Percentiles rank a stretch among this genome's conserved stretches.
These are phyloP conservation scores for Ministeria vibrans DNA, from an alignment of 78 protist genomes.

Conservation along the genomic window DNA sequence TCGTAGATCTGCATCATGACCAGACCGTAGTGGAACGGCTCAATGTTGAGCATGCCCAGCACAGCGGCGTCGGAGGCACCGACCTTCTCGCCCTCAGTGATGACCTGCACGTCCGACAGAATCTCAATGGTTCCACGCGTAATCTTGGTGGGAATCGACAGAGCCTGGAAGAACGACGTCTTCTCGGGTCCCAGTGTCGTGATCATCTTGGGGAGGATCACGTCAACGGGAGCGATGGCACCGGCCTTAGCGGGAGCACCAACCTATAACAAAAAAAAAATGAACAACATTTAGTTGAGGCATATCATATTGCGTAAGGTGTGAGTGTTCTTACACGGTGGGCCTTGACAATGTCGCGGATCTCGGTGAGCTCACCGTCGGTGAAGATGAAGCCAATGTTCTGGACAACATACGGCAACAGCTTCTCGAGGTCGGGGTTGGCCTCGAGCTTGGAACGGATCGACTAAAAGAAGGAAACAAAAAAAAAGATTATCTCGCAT, in stretches of 20 bases:
- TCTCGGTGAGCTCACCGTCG: conserved; percentile 67
- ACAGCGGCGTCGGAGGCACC: conserved; percentile 94
- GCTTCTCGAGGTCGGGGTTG: conserved; percentile 52
- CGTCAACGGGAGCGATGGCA: conserved; percentile 86
- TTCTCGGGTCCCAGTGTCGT: conserved; percentile 97
- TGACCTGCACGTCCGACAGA: conserved; percentile 72
- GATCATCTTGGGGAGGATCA: conserved; percentile 86
- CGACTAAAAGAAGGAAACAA: background rate
- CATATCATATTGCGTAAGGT: too few relatives aligned
- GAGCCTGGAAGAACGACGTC: conserved; percentile 98
- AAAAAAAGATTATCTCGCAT: background rate
- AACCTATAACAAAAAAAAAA: conserved; percentile 14
- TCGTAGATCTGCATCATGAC: conserved; percentile 75
- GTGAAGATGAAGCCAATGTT: conserved; percentile 96
- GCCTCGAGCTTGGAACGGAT: conserved; percentile 47
- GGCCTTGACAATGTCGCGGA: conserved; percentile 35
- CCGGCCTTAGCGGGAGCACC: conserved; percentile 97
- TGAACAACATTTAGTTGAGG: background rate
- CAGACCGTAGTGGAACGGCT: conserved; percentile 96
- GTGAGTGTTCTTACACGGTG: too few relatives aligned
- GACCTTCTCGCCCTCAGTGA: conserved; percentile 88
- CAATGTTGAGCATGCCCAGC: conserved; percentile 92
- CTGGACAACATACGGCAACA: conserved; percentile 56
- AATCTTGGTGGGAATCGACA: conserved; percentile 97
- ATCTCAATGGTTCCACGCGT: conserved; percentile 94